Conservation (phyloP, 305 asterid genomes). For the Solanum hybrid region DNA sequence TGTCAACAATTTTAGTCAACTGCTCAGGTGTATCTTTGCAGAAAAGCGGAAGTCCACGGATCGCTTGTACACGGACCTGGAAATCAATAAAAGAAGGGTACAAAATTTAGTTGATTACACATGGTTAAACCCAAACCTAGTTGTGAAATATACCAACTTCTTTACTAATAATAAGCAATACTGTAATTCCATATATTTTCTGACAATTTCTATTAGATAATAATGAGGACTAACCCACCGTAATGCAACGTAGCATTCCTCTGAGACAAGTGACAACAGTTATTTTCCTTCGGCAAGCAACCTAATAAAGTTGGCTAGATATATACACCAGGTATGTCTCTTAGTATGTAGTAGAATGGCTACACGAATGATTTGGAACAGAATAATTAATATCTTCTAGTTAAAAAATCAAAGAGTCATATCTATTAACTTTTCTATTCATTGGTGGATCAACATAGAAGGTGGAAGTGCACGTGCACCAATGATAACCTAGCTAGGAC, state of each 20-base stretch:
- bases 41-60: slow-evolving; percentile 88
- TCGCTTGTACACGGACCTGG: slow-evolving; percentile 92
- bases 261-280: background rate
- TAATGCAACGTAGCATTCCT: background rate
- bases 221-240: background rate
- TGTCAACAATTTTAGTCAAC: slow-evolving; percentile 65
- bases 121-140: background rate
- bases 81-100: slow-evolving; percentile 9
- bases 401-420: background rate
- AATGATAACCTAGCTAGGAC: background rate
- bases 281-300: background rate
- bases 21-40: slow-evolving; percentile 92
- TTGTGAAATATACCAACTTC: background rate
- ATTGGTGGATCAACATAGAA: background rate
- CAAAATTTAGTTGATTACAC: background rate
- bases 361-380: background rate
- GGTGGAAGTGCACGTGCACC: background rate
- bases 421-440: background rate
- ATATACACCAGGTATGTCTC: background rate
- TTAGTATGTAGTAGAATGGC: background rate
- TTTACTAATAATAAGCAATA: background rate
- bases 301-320: background rate
- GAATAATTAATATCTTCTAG: background rate
- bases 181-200: background rate
- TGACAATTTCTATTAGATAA: background rate